phyloP scores from a whole-genome alignment of 208 protist genomes.

The Leishmania tarentolae region DNA sequence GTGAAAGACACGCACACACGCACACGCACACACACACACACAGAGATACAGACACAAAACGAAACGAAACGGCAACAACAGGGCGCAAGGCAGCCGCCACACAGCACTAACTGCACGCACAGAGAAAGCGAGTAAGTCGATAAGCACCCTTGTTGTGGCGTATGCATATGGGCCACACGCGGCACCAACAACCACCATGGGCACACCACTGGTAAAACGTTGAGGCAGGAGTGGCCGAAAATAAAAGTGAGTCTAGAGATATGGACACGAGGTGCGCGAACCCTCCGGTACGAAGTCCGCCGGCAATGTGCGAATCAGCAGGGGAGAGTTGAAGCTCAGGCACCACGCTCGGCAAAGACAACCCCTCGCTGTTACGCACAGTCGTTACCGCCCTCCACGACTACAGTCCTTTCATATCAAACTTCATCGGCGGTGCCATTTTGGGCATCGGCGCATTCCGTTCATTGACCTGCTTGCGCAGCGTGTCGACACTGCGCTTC shows the following conservation, averaged over 20 bases:
- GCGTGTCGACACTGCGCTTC: conserved; percentile 64
- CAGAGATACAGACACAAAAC: background rate
- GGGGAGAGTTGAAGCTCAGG: background rate
- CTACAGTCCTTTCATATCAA: conserved; percentile 86
- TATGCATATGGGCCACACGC: background rate
- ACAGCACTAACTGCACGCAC: background rate
- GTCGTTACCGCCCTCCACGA: background rate
- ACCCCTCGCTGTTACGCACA: background rate
- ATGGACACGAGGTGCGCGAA: background rate
- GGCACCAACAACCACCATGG: background rate
- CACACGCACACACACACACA: background rate
- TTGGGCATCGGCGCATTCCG: conserved; percentile 81
- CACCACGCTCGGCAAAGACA: background rate
- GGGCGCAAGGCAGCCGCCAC: background rate
- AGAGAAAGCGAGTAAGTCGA: background rate
- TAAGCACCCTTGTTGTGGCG: background rate
- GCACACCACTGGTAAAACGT: background rate
- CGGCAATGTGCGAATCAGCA: background rate
- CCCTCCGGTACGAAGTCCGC: background rate
- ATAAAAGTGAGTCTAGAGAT: background rate
- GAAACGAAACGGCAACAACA: background rate
- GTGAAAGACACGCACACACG: too few relatives aligned
- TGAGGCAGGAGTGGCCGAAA: background rate
- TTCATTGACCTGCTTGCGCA: conserved; percentile 80
- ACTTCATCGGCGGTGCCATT: conserved; percentile 87